phyloP scores from a whole-genome alignment of 345 rosid species.

The Isatis tinctoria region DNA sequence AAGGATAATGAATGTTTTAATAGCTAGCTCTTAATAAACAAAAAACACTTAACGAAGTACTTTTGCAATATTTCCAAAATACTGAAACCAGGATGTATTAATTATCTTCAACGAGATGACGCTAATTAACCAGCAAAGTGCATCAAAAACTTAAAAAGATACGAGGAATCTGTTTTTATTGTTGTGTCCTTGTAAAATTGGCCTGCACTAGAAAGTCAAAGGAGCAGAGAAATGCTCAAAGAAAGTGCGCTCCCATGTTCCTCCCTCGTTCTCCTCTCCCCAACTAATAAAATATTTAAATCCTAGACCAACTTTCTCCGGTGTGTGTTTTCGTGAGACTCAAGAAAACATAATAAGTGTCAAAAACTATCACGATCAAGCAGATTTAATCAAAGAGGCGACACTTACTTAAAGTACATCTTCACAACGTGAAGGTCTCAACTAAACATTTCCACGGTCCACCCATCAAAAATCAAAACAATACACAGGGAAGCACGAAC shows the following conservation, averaged over 20 bases:
- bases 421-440: conserved; percentile 37
- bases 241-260: conserved; percentile 35
- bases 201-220: conserved; percentile 32
- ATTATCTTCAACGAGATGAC: too few relatives aligned
- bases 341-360: not conserved
- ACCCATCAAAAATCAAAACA: not conserved
- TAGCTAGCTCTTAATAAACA: too few relatives aligned
- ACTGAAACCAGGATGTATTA: too few relatives aligned
- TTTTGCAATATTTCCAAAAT: too few relatives aligned
- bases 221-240: conserved; percentile 15
- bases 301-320: not conserved
- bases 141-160: too few relatives aligned
- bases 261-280: conserved; percentile 17
- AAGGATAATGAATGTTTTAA: too few relatives aligned
- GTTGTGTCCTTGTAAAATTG: not conserved
- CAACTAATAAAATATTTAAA: not conserved
- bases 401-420: conserved; percentile 7
- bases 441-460: conserved; percentile 31
- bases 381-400: not conserved
- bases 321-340: not conserved
- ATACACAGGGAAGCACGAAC: conserved; percentile 33
- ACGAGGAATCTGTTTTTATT: not conserved
- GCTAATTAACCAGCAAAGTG: too few relatives aligned
- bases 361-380: conserved; percentile 16
- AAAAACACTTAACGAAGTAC: too few relatives aligned